Base-by-base conservation (phyloP, 805 yeast genomes). In the Diddensiella caesifluorescens region DNA sequence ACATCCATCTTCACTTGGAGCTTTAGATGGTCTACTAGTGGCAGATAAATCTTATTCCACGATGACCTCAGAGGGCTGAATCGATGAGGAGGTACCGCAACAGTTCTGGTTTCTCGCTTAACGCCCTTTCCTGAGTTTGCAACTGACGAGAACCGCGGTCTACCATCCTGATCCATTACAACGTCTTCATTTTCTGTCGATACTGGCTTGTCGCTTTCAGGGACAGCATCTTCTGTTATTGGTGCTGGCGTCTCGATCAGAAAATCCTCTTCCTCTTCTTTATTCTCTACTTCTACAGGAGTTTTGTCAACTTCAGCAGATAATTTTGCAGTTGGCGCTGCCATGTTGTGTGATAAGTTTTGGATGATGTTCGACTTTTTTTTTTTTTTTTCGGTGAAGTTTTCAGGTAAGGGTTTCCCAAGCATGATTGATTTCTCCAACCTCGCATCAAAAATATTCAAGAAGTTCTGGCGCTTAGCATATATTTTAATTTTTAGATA, bases 21-120 rank as follows among this genome's bases (percentile, higher is more conserved):
- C 60, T 92, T 88, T 54, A 92, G 73, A 65, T 89, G 95, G 49
- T 92, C 96, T 27, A 92, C 97, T 52, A 92, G 69, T 4, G 98
- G 97, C 25, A 95, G 95, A 60, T 92, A 92, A 34, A 92, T 82
- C 62, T 92, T 92, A 34, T 86, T 75, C 99, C 99, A 92, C 35
- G 80, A 73, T 50, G 77, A 77, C 62, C 87, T 84, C 56, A 92
- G 73, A 19, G 98, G 98, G 1, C 95, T 75, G 88, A 92, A 83
- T 72, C 99, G 77, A 63, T 92, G 97, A 22, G 97, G 97, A 30
- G 98, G 98, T 23, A 92, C 94, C 2, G 90, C 77, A 7, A 92
- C 84, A 58, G 89, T 89, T 67, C 97, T 75, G 41, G 82, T 73
- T 63, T 90, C 97, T 41, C 81, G 68, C 63, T 87, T 87, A 22